These are phyloP conservation scores for Coprinopsis marcescibilis DNA, from an alignment of 768 basidiomycete species.

Conservation along the genomic window DNA sequence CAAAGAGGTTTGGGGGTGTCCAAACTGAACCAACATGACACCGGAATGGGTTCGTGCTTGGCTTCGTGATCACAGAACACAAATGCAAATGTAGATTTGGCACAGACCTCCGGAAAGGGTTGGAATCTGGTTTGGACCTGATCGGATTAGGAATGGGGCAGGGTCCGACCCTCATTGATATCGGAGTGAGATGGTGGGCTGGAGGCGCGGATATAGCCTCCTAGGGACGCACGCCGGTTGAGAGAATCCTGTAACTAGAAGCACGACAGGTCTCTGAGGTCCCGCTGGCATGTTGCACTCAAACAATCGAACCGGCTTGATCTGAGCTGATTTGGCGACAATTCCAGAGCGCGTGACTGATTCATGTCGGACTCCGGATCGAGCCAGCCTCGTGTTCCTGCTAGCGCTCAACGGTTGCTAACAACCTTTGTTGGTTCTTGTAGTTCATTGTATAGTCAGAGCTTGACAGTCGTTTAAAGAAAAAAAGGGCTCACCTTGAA, in stretches of 20 bases:
- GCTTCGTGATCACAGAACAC: constrained; percentile 18
- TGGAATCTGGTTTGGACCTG: not conserved
- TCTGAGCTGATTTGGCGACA: constrained; percentile 13
- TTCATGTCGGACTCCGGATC: constrained; percentile 25
- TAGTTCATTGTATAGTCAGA: no score
- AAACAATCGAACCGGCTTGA: constrained; percentile 7
- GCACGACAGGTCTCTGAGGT: no score
- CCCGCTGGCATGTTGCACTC: not conserved
- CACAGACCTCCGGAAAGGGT: not conserved
- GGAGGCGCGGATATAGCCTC: not conserved
- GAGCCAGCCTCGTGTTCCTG: constrained; percentile 24
- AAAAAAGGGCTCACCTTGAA: no score
- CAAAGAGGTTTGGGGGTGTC: constrained; percentile 26
- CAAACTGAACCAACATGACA: constrained; percentile 30
- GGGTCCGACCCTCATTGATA: not conserved
- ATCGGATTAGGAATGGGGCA: not conserved
- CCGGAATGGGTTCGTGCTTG: constrained; percentile 22
- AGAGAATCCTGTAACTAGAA: no score
- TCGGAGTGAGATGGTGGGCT: not conserved
- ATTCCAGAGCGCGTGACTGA: constrained; percentile 19
- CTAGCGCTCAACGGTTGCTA: not conserved
- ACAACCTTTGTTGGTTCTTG: no score
- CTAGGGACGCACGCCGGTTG: no score
- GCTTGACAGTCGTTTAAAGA: no score
- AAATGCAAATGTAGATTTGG: constrained; percentile 7